Evolutionary conservation across 176 grass and related monocot species (phyloP).

Genomic region (Hordeum vulgare): DNA sequence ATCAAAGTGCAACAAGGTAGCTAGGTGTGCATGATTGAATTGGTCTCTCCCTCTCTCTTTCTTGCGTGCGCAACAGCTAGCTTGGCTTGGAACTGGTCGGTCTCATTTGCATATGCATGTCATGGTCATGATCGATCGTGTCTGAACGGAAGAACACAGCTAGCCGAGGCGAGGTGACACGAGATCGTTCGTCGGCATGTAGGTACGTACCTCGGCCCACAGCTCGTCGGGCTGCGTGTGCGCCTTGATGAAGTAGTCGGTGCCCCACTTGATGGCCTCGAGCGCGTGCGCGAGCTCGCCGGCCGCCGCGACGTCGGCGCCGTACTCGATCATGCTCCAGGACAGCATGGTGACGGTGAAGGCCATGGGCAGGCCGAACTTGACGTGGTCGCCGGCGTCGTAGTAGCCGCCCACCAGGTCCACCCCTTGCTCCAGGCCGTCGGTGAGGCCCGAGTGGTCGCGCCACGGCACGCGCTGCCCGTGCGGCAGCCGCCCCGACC

Average conservation of each 20-base stretch:
- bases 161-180: background rate
- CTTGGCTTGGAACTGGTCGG: background rate
- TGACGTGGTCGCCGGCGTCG: slow-evolving; percentile 84
- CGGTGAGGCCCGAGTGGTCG: slow-evolving; percentile 90
- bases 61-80: slow-evolving; percentile 21
- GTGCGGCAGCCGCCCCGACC: slow-evolving; percentile 80
- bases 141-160: background rate
- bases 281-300: slow-evolving; percentile 62
- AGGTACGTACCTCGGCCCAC: slow-evolving; percentile 62
- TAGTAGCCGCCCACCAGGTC: slow-evolving; percentile 84
- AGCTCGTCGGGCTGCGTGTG: slow-evolving; percentile 66
- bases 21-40: slow-evolving; percentile 12
- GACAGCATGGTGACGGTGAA: slow-evolving; percentile 90
- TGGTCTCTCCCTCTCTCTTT: slow-evolving; percentile 5
- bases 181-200: background rate
- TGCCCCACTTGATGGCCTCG: slow-evolving; percentile 84
- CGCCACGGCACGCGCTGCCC: slow-evolving; percentile 79
- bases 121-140: background rate
- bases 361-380: slow-evolving; percentile 86
- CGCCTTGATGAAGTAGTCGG: slow-evolving; percentile 90
- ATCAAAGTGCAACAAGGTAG: background rate
- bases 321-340: slow-evolving; percentile 74
- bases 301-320: slow-evolving; percentile 43
- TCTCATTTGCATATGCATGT: background rate
- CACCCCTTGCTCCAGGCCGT: slow-evolving; percentile 88